Conservation (phyloP, 2,329 filamentous ascomycete species). For the Colletotrichum tamarilloi region DNA sequence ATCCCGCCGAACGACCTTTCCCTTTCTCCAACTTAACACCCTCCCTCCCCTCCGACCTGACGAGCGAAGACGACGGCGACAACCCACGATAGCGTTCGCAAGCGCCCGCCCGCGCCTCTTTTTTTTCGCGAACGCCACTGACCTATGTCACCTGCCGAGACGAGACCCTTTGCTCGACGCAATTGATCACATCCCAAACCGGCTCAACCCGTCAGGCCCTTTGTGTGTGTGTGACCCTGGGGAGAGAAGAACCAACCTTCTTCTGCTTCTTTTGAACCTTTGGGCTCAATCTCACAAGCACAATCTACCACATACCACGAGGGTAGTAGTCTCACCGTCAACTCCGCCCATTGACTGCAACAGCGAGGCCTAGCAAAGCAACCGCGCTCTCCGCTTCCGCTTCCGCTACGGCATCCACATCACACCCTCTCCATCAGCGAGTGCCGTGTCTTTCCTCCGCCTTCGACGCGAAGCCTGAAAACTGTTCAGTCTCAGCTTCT, state of each 20-base stretch:
- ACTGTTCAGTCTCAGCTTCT: conserved; percentile 21
- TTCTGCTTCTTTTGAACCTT: conserved; percentile 3
- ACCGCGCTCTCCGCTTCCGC: conserved; percentile 3
- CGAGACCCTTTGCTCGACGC: not conserved
- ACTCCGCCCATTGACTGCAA: not conserved
- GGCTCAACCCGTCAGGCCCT: conserved; percentile 16
- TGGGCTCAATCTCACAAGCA: not conserved
- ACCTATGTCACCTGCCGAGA: conserved; percentile 32
- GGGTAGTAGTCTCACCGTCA: not conserved
- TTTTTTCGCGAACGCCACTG: conserved; percentile 21
- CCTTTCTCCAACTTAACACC: not conserved
- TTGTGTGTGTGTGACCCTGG: not conserved
- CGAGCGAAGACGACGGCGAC: conserved; percentile 19
- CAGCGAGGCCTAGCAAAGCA: conserved; percentile 22
- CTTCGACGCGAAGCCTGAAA: conserved; percentile 22
- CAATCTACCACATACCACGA: not conserved
- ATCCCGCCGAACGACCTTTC: conserved; percentile 6
- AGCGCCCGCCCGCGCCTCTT: not conserved
- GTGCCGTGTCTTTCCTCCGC: not conserved
- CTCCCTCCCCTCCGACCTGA: not conserved
- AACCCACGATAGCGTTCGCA: conserved; percentile 2
- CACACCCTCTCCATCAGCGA: conserved; percentile 7
- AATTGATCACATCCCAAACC: conserved; percentile 17
- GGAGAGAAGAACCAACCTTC: not conserved
- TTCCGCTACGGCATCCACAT: conserved; percentile 7